Conservation (phyloP, 495 filamentous ascomycete species). For the Chaetomium fimeti region DNA sequence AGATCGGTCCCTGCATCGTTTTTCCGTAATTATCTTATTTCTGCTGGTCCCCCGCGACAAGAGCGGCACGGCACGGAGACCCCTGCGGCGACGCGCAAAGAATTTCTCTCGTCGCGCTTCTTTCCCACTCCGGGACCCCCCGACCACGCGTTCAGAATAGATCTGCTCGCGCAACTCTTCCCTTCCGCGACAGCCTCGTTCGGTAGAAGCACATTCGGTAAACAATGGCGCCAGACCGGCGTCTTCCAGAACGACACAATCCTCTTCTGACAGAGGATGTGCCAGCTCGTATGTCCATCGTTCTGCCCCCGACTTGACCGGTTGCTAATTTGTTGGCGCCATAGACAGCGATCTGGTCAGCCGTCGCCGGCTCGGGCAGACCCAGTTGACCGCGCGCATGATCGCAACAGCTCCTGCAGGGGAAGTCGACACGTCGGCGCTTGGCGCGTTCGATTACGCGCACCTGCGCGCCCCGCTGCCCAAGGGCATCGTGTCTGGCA, state of each 20-base stretch:
- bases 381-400: constrained; percentile 78
- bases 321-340: constrained; percentile 27
- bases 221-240: constrained; percentile 57
- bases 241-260: constrained; percentile 69
- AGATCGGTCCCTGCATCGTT: constrained; percentile 3
- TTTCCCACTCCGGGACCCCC: neutral
- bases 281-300: constrained; percentile 55
- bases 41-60: constrained; percentile 3
- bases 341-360: constrained; percentile 79
- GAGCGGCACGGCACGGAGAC: constrained; percentile 8
- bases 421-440: constrained; percentile 67
- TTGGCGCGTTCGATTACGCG: constrained; percentile 91
- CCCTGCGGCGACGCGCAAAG: constrained; percentile 36
- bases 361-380: constrained; percentile 87
- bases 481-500: constrained; percentile 82
- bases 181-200: neutral
- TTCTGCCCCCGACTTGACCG: constrained; percentile 34
- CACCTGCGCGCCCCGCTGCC: constrained; percentile 90
- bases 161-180: neutral
- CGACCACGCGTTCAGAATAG: neutral
- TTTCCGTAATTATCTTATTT: neutral
- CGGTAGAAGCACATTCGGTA: neutral
- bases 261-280: constrained; percentile 72
- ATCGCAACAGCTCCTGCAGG: constrained; percentile 60
- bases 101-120: constrained; percentile 31